Evolutionary conservation across 306 rosid genomes (phyloP).

Genomic region (Quercus rubra): DNA sequence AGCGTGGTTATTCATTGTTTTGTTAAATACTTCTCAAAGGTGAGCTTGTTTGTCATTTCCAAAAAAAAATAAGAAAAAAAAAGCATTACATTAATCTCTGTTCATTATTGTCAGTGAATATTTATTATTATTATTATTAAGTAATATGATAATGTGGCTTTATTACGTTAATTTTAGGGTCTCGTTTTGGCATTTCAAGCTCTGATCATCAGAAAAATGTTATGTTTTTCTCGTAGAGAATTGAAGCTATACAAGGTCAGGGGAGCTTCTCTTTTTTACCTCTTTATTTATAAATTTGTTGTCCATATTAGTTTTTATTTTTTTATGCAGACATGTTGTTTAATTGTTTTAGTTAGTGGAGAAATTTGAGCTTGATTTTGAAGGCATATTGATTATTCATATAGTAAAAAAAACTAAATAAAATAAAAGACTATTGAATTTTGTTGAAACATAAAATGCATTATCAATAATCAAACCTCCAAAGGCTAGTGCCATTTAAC

Average conservation of each 20-base stretch:
- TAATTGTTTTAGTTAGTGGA: neutral
- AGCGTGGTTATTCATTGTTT: neutral
- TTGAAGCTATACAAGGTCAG: slow-evolving; percentile 75
- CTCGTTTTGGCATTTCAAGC: neutral
- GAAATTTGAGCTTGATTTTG: neutral
- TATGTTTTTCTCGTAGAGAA: slow-evolving; percentile 84
- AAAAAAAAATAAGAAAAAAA: neutral
- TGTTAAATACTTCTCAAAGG: neutral
- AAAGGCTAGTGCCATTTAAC: neutral
- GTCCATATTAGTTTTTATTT: neutral
- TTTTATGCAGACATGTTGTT: neutral
- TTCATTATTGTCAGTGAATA: too few relatives aligned
- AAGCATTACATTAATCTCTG: too few relatives aligned
- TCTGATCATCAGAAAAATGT: slow-evolving; percentile 44
- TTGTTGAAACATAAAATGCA: neutral
- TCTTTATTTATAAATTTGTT: neutral
- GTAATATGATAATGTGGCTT: slow-evolving; percentile 27
- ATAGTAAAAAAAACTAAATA: neutral
- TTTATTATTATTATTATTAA: neutral
- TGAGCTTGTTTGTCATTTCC: neutral
- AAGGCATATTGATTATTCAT: neutral
- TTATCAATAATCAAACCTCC: neutral
- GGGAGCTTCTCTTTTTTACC: neutral
- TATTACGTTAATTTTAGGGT: slow-evolving; percentile 16
- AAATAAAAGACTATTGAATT: neutral